Percentiles rank a stretch among this genome's conserved stretches.
Conservation (phyloP, 2,329 filamentous ascomycete genomes). For the Fusarium begoniae region DNA sequence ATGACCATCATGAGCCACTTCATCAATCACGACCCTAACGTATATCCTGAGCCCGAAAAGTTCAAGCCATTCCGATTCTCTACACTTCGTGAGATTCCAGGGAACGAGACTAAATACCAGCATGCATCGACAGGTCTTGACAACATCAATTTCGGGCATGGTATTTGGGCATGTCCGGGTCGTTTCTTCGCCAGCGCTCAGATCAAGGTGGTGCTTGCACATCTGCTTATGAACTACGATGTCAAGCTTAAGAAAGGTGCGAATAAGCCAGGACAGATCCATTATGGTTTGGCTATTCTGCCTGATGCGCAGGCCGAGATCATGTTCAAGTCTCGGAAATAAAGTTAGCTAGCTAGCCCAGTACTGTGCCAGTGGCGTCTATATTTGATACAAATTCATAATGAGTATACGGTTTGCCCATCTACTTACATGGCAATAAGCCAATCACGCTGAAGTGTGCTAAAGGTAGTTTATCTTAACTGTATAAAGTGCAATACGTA, state of each 20-base stretch:
- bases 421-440: fast-evolving
- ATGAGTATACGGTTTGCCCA: fast-evolving
- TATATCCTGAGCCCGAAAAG: neutral
- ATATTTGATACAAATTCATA: neutral
- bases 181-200: neutral
- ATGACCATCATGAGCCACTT: neutral
- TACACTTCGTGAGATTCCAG: neutral
- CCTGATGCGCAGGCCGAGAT: neutral
- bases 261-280: neutral
- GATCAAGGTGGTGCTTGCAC: neutral
- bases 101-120: neutral
- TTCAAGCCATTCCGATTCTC: neutral
- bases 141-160: neutral
- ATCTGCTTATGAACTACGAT: neutral
- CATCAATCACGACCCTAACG: neutral
- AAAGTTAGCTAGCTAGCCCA: too few relatives aligned
- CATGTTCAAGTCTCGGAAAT: neutral
- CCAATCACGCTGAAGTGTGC: fast-evolving
- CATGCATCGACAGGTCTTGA: neutral
- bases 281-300: neutral
- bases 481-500: too few relatives aligned
- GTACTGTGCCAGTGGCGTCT: neutral
- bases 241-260: neutral
- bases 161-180: neutral
- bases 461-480: too few relatives aligned